Base-by-base conservation (phyloP, 306 rosid genomes). In the Quercus suber region DNA sequence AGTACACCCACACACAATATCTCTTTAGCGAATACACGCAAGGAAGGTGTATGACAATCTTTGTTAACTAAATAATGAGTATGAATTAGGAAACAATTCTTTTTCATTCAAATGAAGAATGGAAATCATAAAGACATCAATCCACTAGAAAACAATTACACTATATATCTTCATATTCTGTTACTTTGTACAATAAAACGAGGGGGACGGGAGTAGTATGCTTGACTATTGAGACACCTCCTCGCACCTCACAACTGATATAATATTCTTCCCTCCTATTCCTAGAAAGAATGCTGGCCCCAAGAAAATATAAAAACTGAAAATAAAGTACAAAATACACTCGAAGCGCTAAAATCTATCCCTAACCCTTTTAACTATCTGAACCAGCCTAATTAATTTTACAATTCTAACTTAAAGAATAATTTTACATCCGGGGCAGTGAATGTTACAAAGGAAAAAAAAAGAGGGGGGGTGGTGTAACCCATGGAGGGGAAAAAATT, bases 371-470 rank as follows among this genome's bases (percentile, higher is more conserved):
- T 72, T 57, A 79, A 68, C 86, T 83, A 84, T 79, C 67, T 52
- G 55, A 76, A 77, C 80, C 78, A 73, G 75, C 89, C 89, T 83
- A 80, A n/a, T 0, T 65, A 68, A 64, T 72, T 85, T 43, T 85
- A 87, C 93, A 89, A 20, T 61, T 81, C 89, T 87, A 85, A 71
- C n/a, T 60, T 69, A 68, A 80, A 74, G 73, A 79, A 60, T 72
- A 69, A 81, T 68, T 70, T 71, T 79, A 88, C 81, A 84, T 81
- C 83, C 81, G 76, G 72, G 79, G 69, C 75, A 82, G 52, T 27
- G 83, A 79, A 79, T 81, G 87, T 69, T 76, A 81, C 84, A 74
- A 71, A 73, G 80, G 52, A 28, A 31, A 35, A 81, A 73, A 75
- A 45, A 13, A 7, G 21, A 7, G 41, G 41, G 7, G 30, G 30